Evolutionary conservation across 768 basidiomycete species (phyloP).

Genomic region (Clitopilus hobsonii): DNA sequence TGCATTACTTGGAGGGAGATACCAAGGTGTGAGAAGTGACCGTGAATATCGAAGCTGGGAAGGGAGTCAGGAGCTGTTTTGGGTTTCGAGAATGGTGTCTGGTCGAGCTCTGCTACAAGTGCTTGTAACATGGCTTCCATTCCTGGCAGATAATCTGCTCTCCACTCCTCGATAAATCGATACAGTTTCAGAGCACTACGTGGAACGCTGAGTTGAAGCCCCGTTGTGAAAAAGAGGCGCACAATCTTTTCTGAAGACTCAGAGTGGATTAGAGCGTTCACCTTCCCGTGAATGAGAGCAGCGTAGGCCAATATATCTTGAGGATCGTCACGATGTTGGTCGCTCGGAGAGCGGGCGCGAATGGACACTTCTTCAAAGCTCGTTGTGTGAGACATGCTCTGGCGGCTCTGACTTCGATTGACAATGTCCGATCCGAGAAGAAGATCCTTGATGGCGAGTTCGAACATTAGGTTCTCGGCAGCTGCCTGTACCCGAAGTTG

Average conservation of each 20-base stretch:
- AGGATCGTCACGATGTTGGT: slow-evolving; percentile 31
- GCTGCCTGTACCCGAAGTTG: slow-evolving; percentile 52
- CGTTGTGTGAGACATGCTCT: slow-evolving; percentile 44
- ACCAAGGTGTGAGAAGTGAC: slow-evolving; percentile 43
- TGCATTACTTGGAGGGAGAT: slow-evolving; percentile 81
- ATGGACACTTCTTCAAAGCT: slow-evolving; percentile 49
- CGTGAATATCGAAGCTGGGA: slow-evolving; percentile 42
- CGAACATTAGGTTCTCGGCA: slow-evolving; percentile 67
- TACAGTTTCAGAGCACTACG: slow-evolving; percentile 79
- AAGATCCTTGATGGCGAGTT: slow-evolving; percentile 42
- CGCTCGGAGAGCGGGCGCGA: slow-evolving; percentile 51
- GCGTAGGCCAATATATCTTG: slow-evolving; percentile 63
- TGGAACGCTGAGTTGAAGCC: slow-evolving; percentile 58
- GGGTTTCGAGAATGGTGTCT: slow-evolving; percentile 28
- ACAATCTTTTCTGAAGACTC: slow-evolving; percentile 14
- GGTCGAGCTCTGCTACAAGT: slow-evolving; percentile 59
- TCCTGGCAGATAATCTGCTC: slow-evolving; percentile 70
- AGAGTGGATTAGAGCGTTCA: slow-evolving; percentile 17
- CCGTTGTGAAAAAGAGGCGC: slow-evolving; percentile 37
- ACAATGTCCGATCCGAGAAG: slow-evolving; percentile 31
- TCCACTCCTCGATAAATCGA: slow-evolving; percentile 79
- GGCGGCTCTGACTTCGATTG: slow-evolving; percentile 18
- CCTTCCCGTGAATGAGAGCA: slow-evolving; percentile 37
- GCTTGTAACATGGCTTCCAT: slow-evolving; percentile 64
- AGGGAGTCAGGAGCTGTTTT: slow-evolving; percentile 24